Base-by-base conservation (phyloP, 148 eudicot species). In the Selenicereus undatus region DNA sequence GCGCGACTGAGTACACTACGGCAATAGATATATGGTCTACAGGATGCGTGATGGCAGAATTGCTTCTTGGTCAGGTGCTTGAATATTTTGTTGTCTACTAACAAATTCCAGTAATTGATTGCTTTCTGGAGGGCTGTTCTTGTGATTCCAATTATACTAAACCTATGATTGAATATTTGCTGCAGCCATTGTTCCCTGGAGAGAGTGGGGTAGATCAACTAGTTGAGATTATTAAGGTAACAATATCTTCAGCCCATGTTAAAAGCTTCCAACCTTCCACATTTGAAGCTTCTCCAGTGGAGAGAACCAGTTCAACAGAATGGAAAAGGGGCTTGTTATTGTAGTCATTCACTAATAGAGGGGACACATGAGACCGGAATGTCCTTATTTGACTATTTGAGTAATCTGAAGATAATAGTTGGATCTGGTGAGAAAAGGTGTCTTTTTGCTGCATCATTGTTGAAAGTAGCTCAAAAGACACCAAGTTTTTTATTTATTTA, bases 1-100 rank as follows among this genome's bases (percentile, higher is more conserved):
- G 97, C 73, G 99, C 99, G 29, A 94, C 95, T 32, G 98, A 94
- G 79, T 94, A 94, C 79, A 94, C 98, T 56, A 94, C 98, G 52
- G 98, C 98, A 42, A 94, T 92, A 82, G 98, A 94, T 86, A 90
- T 94, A 91, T 94, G 98, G 98, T 94, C 98, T 76, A 91, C 95
- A 45, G 98, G 98, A 75, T 94, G 98, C 84, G 98, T 94, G 74
- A 94, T 94, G 98, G 98, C 98, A 80, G 98, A 94, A 85, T 86
- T 94, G 87, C 95, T 94, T 84, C 98, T 94, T 74, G 98, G 98
- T 42, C 93, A 92, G 98, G 98, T 85, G 27, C 60, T 77, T 75
- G 43, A 75, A 72, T 72, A 7, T 75, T 32, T 22, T 16, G 11
- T 8, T 14, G 71, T 35, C 70, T 80, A 20, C 20, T 48, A 14